Conservation (phyloP, 768 basidiomycete genomes). For the Pleurotus tuoliensis region DNA sequence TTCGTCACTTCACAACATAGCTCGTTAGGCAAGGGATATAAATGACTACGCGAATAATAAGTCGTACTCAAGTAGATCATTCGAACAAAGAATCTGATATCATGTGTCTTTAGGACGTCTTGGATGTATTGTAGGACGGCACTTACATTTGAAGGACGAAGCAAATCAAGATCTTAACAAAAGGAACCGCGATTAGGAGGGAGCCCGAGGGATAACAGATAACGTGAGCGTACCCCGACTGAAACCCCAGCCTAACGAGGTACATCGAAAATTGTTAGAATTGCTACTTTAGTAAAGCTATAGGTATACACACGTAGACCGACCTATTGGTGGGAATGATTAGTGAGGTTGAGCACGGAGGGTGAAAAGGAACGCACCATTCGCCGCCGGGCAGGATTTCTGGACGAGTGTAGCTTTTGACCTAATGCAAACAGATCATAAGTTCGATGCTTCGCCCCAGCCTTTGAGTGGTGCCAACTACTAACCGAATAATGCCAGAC, state of each 20-base stretch:
- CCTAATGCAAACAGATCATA: not conserved
- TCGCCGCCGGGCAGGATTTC: not conserved
- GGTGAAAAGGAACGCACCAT: not conserved
- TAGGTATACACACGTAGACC: not conserved
- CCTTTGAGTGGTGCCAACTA: not conserved
- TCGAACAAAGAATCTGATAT: constrained; percentile 1
- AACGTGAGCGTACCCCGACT: not conserved
- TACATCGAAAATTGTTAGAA: no score
- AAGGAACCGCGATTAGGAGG: not conserved
- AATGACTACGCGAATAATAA: no score
- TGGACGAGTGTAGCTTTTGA: not conserved
- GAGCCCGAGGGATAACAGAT: not conserved
- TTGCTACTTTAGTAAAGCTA: no score
- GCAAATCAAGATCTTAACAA: not conserved
- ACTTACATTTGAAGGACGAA: not conserved
- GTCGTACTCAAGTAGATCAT: constrained; percentile 4
- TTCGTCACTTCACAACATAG: not conserved
- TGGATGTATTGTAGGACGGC: no score
- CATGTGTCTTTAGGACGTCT: not conserved
- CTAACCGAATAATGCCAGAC: constrained; percentile 1
- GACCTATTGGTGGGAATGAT: not conserved
- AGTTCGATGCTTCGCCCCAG: not conserved
- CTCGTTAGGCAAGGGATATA: not conserved
- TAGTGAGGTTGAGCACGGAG: not conserved
- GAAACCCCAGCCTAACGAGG: not conserved